Evolutionary conservation across 2,329 filamentous ascomycete species (phyloP), one percentile per base, ranked within the genome.

Genomic region (Leptographium radiaticola): DNA sequence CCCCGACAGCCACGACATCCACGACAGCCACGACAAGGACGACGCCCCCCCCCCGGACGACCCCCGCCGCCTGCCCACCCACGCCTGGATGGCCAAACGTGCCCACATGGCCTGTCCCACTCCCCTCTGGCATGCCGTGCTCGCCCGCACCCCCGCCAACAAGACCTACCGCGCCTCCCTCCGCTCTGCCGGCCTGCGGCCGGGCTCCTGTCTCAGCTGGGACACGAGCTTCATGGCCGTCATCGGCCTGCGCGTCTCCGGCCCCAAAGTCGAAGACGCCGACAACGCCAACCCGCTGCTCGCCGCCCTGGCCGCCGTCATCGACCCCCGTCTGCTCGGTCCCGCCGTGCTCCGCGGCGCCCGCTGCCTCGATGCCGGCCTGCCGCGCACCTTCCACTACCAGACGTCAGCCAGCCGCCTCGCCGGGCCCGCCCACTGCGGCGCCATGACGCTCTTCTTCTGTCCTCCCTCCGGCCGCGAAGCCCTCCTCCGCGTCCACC

Each of bases 161-260:
- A 98, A 98, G 72, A 83, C 85, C 51, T 96, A 96, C 65, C 76
- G 93, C 51, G 81, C 88, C 47, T 93, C 88, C 0, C 89, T 97
- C 71, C 81, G 90, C 59, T 84, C 88, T 25, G 80, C 83, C 52
- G 82, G 83, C 33, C 76, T 84, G 52, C 80, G 84, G 59, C 90
- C 93, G 6, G 85, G 85, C 25, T 74, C 97, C 45, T 59, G 57
- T 48, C 38, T 57, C 1, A 83, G 83, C 1, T 97, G 91, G 89
- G 93, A 98, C 68, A 87, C 82, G 73, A 97, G 90, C 66, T 98
- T 96, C 65, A 86, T 93, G 72, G 87, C 87, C 60, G 95, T 89
- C 1, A 85, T 97, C 59, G 77, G 84, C 15, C 65, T 97, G 4
- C 83, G 84, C 25, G 25, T 25, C 3, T 25, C 25, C 3, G 25